phyloP scores from a whole-genome alignment of 2,329 filamentous ascomycete species.

The Paracamarosporium sp. region DNA sequence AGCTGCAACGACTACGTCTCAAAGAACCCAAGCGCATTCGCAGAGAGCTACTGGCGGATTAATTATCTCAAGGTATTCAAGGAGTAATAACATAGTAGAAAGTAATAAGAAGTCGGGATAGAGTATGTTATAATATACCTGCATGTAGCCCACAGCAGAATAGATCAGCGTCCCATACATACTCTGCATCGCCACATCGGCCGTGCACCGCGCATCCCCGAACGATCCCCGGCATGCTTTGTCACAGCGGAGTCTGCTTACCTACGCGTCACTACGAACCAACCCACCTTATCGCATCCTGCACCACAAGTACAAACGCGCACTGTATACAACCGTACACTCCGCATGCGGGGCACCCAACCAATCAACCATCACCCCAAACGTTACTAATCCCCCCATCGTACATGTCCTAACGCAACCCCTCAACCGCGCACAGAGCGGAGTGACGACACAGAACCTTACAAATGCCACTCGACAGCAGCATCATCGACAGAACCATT shows the following conservation, averaged over 20 bases:
- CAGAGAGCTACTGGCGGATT: slow-evolving; percentile 49
- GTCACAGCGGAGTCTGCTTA: not conserved
- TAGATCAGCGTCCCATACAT: not conserved
- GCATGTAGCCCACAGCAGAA: not conserved
- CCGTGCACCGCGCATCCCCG: not conserved
- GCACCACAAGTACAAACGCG: not conserved
- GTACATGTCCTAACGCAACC: no score
- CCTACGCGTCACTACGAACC: not conserved
- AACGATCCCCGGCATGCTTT: not conserved
- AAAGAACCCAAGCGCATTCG: slow-evolving; percentile 24
- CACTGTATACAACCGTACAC: no score
- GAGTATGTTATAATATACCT: not conserved
- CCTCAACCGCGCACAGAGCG: not conserved
- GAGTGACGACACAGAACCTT: not conserved
- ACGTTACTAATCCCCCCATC: not conserved
- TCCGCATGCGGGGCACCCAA: no score
- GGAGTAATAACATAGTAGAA: no score
- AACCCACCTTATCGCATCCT: not conserved
- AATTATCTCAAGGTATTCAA: slow-evolving; percentile 46
- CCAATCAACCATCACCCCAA: no score
- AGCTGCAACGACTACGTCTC: slow-evolving; percentile 27
- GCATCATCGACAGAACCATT: not conserved
- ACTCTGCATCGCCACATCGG: not conserved
- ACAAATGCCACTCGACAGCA: not conserved
- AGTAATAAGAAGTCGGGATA: not conserved